Evolutionary conservation across 2,329 filamentous ascomycete species (phyloP).

Genomic region (Stachybotrys elegans): DNA sequence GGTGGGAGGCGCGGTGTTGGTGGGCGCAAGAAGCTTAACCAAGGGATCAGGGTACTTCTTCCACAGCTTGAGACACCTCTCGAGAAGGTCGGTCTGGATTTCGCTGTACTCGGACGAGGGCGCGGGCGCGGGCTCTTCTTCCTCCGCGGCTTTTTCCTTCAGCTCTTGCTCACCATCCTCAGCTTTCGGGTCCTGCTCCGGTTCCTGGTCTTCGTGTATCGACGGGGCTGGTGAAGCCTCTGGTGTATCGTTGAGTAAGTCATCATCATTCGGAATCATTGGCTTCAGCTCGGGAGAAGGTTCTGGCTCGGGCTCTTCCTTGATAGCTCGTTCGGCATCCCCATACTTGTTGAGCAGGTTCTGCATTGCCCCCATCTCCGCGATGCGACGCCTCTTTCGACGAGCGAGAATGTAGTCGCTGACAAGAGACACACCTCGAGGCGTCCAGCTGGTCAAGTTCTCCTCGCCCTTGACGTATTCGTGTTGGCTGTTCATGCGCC

Average conservation of each 20-base stretch:
- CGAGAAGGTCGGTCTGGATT: conserved; percentile 40
- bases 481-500: conserved; percentile 92
- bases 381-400: conserved; percentile 67
- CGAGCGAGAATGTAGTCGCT: conserved; percentile 75
- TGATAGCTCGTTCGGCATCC: conserved; percentile 34
- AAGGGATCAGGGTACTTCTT: conserved; percentile 52
- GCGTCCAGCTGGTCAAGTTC: conserved; percentile 75
- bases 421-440: conserved; percentile 85
- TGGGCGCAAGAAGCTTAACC: conserved; percentile 49
- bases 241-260: conserved; percentile 53
- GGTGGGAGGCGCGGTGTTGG: conserved; percentile 63
- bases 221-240: conserved; percentile 42
- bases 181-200: conserved; percentile 11
- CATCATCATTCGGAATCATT: conserved; percentile 49
- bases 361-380: conserved; percentile 75
- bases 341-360: conserved; percentile 58
- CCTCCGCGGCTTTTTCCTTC: conserved; percentile 18
- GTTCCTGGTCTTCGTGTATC: conserved; percentile 20
- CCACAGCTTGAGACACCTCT: conserved; percentile 62
- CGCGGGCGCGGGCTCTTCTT: conserved; percentile 16
- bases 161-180: conserved; percentile 12
- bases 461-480: conserved; percentile 98
- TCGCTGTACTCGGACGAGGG: conserved; percentile 36
- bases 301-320: conserved; percentile 31
- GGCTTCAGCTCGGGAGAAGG: conserved; percentile 28